phyloP scores from a whole-genome alignment of 2,329 filamentous ascomycete species.

The Microdochium nivale region DNA sequence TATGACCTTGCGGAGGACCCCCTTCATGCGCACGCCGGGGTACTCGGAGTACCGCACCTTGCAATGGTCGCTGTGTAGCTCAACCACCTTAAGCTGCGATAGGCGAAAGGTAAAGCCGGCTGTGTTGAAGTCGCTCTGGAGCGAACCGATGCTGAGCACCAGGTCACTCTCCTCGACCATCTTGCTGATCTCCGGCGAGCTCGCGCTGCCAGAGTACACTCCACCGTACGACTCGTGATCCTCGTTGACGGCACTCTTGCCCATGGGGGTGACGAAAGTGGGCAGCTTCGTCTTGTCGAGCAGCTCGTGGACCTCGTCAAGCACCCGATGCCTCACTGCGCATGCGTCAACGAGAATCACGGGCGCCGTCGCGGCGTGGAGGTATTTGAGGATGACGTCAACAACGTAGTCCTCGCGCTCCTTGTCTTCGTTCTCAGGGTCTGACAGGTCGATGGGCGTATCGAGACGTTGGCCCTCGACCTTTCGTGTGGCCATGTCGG shows the following conservation, averaged over 20 bases:
- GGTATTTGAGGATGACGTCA: conserved; percentile 63
- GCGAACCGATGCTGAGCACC: conserved; percentile 58
- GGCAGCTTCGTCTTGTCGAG: conserved; percentile 67
- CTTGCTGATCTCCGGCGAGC: conserved; percentile 53
- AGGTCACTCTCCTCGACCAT: conserved; percentile 62
- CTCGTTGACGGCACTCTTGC: conserved; percentile 77
- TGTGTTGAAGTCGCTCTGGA: conserved; percentile 71
- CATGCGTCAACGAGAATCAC: conserved; percentile 78
- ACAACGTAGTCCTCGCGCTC: conserved; percentile 79
- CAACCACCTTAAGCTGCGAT: conserved; percentile 68
- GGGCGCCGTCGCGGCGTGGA: conserved; percentile 65
- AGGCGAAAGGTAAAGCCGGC: conserved; percentile 75
- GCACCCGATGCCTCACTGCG: conserved; percentile 65
- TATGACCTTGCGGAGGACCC: conserved; percentile 65
- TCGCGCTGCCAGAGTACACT: conserved; percentile 76
- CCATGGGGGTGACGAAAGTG: conserved; percentile 84
- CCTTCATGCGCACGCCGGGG: conserved; percentile 67
- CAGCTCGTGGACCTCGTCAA: conserved; percentile 64
- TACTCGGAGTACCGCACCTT: conserved; percentile 73
- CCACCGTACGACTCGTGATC: conserved; percentile 68
- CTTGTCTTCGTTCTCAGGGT: conserved; percentile 51
- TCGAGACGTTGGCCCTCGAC: conserved; percentile 65
- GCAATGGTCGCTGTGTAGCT: conserved; percentile 68
- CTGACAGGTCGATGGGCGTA: conserved; percentile 59
- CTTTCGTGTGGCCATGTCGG: conserved; percentile 70